Percentiles rank a stretch among this genome's conserved stretches.
These are phyloP conservation scores for Colletotrichum phormii DNA, from an alignment of 2,329 filamentous ascomycete genomes.

Conservation along the genomic window DNA sequence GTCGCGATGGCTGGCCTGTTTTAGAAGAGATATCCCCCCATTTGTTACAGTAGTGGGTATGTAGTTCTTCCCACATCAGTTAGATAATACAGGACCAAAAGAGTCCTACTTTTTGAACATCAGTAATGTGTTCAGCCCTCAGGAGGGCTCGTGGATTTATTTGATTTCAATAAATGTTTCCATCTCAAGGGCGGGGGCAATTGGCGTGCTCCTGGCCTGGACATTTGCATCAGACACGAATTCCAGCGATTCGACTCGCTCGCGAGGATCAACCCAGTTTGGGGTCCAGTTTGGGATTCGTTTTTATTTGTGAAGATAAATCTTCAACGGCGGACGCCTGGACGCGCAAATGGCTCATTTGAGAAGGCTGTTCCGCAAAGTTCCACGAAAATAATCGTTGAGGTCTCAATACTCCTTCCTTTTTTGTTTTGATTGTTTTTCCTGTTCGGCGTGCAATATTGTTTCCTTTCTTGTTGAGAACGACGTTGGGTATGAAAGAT, in stretches of 20 bases:
- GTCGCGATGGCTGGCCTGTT: conserved; percentile 28
- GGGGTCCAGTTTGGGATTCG: not conserved
- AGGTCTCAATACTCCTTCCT: not conserved
- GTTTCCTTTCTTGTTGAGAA: not conserved
- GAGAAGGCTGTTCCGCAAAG: not conserved
- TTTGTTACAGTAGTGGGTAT: not conserved
- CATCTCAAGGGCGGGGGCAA: no score
- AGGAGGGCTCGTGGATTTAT: not conserved
- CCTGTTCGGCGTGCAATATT: not conserved
- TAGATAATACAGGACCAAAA: not conserved
- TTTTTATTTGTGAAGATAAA: no score
- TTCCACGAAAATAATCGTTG: not conserved
- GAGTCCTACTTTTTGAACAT: not conserved
- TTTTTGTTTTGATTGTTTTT: not conserved
- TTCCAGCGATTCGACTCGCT: not conserved
- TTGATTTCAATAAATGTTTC: not conserved
- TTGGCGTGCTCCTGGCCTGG: not conserved
- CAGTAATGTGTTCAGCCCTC: not conserved
- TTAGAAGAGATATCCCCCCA: not conserved
- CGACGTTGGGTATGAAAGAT: not conserved
- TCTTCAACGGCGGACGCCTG: no score
- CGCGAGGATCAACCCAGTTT: not conserved
- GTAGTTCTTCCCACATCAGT: not conserved
- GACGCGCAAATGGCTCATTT: not conserved
- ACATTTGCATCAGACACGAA: not conserved